Evolutionary conservation across 129 eudicot genomes (phyloP), one percentile per base, ranked within the genome.

Genomic region (Apium graveolens): DNA sequence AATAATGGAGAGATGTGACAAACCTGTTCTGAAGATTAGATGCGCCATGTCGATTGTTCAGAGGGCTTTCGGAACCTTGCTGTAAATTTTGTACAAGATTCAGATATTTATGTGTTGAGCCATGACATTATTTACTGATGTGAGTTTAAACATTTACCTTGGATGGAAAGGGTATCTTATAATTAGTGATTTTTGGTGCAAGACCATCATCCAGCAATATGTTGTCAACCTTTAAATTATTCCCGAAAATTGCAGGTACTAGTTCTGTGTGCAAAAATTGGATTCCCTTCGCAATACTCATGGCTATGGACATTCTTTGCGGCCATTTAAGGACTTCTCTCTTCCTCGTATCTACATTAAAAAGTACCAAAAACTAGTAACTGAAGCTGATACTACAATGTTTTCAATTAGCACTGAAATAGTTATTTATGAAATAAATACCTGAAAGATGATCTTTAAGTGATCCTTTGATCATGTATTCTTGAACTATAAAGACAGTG

Each of bases 321-420:
- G 99, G 97, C 99, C 99, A 95, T 84, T 95, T 90, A 79, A 95
- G 83, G 38, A 78, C 70, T 27, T 91, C 97, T 76, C 85, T 90
- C 83, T 86, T 92, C 70, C 87, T 92, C 92, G 86, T 86, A 83
- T 95, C 99, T 95, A 80, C 71, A 45, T 26, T 57, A 12, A 31
- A 31, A 31, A 32, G 3, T 66, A 29, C 13, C 38, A 66, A 66
- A 66, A 66, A 66, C 9, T 5, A 66, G 39, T 14, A 66, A 66
- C 4, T 1, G 11, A 66, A 66, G 24, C 31, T 24, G 39, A 66
- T 31, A 26, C 31, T 27, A 42, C 11, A 74, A 14, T 44, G 49
- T 27, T 74, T 74, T 44, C 60, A 44, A 13, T 74, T 24, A 42
- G 12, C 31, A n/a, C 37, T 12, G 11, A 31, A 44, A 10, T 13